A percentile compares a stretch with the other conserved stretches of the same genome.
Evolutionary conservation across 441 rosid genomes (phyloP).

Genomic region (Populus hybrid): DNA sequence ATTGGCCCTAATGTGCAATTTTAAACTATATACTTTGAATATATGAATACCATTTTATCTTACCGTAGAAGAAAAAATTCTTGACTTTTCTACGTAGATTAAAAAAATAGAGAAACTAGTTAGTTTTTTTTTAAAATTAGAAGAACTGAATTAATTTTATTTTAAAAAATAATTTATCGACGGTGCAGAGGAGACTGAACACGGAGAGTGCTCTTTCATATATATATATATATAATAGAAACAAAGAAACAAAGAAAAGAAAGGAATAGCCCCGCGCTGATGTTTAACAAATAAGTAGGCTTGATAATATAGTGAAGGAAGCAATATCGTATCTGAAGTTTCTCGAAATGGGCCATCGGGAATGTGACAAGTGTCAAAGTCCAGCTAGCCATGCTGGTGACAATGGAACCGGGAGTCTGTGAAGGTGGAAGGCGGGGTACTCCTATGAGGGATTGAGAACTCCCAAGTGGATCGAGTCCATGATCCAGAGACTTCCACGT

Average conservation of each 20-base stretch:
- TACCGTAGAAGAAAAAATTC: too few relatives aligned
- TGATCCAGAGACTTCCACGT: slow-evolving; percentile 27
- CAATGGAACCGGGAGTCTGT: neutral
- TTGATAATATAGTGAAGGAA: neutral
- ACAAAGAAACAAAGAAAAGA: neutral
- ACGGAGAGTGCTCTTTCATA: too few relatives aligned
- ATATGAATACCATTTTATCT: too few relatives aligned
- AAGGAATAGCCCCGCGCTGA: neutral
- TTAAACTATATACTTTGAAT: too few relatives aligned
- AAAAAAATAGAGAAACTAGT: too few relatives aligned
- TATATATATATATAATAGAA: too few relatives aligned
- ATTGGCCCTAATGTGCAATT: too few relatives aligned
- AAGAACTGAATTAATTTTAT: too few relatives aligned
- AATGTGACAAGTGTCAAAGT: slow-evolving; percentile 23
- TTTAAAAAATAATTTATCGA: too few relatives aligned
- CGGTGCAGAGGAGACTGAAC: neutral
- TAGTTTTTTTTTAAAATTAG: too few relatives aligned
- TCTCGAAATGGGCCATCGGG: slow-evolving; percentile 27
- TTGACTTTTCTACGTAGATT: too few relatives aligned
- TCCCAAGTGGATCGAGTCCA: slow-evolving; percentile 8
- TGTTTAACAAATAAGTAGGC: slow-evolving; percentile 1
- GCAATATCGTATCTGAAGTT: slow-evolving; percentile 18
- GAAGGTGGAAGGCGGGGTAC: too few relatives aligned
- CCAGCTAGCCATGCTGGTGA: slow-evolving; percentile 23
- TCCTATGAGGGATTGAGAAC: neutral